Evolutionary conservation across 2,329 filamentous ascomycete species (phyloP).

Genomic region (Trichoderma polysporum): DNA sequence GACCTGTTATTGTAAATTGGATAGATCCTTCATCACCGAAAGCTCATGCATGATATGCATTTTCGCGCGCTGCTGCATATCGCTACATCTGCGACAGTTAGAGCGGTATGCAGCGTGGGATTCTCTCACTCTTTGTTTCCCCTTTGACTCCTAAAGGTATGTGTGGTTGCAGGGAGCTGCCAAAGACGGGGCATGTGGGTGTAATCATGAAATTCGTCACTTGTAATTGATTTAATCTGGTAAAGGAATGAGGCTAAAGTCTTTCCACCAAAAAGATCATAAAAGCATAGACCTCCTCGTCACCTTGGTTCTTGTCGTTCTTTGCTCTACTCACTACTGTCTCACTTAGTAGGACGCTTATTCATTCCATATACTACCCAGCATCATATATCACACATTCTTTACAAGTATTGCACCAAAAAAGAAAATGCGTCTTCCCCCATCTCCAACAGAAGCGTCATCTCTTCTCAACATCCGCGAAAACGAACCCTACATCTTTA

Average conservation of each 20-base stretch:
- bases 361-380: not conserved
- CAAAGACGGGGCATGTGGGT: not conserved
- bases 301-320: not conserved
- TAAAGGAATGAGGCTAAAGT: not conserved
- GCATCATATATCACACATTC: not conserved
- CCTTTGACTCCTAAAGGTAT: not conserved
- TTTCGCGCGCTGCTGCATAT: not conserved
- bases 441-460: conserved; percentile 11
- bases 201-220: not conserved
- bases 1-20: conserved; percentile 1
- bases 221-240: not conserved
- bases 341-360: not conserved
- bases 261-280: not conserved
- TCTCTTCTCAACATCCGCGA: conserved; percentile 28
- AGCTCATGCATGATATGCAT: not conserved
- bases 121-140: not conserved
- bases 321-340: too few species aligned
- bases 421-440: conserved; percentile 7
- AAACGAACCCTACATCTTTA: conserved; percentile 33
- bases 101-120: not conserved
- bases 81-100: not conserved
- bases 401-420: not conserved
- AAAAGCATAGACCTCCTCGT: not conserved
- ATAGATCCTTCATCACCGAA: not conserved
- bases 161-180: not conserved